Evolutionary conservation across 495 filamentous ascomycete species (phyloP).

Genomic region (Penicillium riverlandense): DNA sequence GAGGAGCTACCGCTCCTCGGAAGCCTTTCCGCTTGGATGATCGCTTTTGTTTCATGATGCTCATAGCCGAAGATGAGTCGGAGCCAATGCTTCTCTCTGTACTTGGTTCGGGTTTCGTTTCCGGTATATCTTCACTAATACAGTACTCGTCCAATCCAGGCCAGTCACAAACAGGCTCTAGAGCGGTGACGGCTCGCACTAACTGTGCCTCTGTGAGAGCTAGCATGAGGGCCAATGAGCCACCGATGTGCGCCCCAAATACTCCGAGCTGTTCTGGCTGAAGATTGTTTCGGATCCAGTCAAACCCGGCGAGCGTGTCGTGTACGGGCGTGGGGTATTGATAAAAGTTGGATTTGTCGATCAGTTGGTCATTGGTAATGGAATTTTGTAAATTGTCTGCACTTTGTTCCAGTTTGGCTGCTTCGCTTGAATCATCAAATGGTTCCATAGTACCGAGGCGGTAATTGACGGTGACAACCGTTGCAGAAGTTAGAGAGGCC

Average conservation of each 20-base stretch:
- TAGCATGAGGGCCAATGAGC: conserved; percentile 50
- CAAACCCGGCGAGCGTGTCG: conserved; percentile 32
- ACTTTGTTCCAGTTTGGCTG: too few species aligned
- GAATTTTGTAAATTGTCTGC: too few species aligned
- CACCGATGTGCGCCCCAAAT: conserved; percentile 48
- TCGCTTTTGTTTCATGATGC: conserved; percentile 3
- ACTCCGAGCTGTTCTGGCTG: conserved; percentile 32
- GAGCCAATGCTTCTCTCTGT: neutral
- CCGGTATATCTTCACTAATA: neutral
- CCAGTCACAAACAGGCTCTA: conserved; percentile 37
- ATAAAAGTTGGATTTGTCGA: conserved; percentile 3
- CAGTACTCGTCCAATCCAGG: conserved; percentile 32
- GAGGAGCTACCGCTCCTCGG: conserved; percentile 9
- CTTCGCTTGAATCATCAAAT: conserved; percentile 15
- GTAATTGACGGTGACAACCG: conserved; percentile 36
- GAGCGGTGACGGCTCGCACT: conserved; percentile 26
- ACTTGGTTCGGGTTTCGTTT: too few species aligned
- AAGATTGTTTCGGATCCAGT: conserved; percentile 30
- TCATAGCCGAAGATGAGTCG: neutral
- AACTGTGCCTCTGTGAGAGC: conserved; percentile 49
- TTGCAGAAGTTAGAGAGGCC: conserved; percentile 21
- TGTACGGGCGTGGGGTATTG: conserved; percentile 35
- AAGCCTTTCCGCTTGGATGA: conserved; percentile 1
- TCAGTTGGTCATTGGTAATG: too few species aligned
- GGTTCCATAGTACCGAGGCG: conserved; percentile 37